A percentile compares a stretch with the other conserved stretches of the same genome.
Conservation (phyloP, 371 early-diverging fungal genomes). For the Globomyces sp. region DNA sequence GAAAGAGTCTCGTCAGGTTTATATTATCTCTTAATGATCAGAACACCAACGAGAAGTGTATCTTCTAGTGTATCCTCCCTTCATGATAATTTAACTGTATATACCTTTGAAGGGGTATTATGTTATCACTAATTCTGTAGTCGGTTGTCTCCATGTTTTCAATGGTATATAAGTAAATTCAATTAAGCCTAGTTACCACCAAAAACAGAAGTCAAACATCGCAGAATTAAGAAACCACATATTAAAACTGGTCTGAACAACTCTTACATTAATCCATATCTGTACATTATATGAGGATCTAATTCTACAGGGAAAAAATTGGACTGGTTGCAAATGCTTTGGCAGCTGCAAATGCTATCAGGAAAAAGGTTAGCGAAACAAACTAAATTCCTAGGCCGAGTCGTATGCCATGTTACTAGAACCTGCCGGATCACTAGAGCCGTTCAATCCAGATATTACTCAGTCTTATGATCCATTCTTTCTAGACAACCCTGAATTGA, state of each 20-base stretch:
- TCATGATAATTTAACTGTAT: not conserved
- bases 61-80: not conserved
- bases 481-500: constrained; percentile 70
- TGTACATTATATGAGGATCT: not conserved
- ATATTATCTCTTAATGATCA: not conserved
- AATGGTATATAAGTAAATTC: not conserved
- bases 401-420: constrained; percentile 39
- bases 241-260: too few relatives aligned
- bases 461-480: constrained; percentile 47
- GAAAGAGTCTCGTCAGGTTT: too few relatives aligned
- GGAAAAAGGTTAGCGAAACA: constrained; percentile 6
- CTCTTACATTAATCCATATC: not conserved
- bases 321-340: not conserved
- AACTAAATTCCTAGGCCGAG: constrained; percentile 23
- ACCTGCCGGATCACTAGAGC: constrained; percentile 32
- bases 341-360: not conserved
- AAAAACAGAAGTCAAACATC: not conserved
- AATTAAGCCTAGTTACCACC: not conserved
- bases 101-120: not conserved
- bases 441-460: constrained; percentile 25
- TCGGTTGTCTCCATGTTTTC: not conserved
- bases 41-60: not conserved
- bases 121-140: not conserved
- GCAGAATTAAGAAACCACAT: not conserved
- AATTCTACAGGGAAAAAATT: not conserved